A percentile compares a stretch with the other conserved stretches of the same genome.
phyloP scores from a whole-genome alignment of 2,329 filamentous ascomycete species.

The Penicillium aurantiogriseum region DNA sequence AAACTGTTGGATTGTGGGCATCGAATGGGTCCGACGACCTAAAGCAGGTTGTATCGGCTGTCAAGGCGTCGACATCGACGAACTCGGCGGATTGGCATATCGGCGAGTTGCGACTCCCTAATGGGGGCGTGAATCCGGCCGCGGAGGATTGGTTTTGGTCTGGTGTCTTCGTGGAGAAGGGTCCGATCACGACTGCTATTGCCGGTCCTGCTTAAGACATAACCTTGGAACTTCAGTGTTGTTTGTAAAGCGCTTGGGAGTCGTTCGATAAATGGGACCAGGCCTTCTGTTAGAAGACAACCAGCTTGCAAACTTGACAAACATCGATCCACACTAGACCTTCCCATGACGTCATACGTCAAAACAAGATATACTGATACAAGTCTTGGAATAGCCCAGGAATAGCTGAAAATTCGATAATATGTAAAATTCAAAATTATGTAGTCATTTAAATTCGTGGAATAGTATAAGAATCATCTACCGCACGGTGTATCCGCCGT shows the following conservation, averaged over 20 bases:
- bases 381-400: neutral
- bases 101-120: slow-evolving; percentile 65
- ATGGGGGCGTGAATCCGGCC: slow-evolving; percentile 52
- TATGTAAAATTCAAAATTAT: neutral
- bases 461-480: slow-evolving; percentile 26
- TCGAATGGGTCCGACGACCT: slow-evolving; percentile 61
- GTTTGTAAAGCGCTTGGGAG: too few species aligned
- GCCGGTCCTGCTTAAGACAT: slow-evolving; percentile 28
- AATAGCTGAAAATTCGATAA: too few species aligned
- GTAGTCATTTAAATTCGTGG: neutral
- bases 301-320: neutral
- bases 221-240: too few species aligned
- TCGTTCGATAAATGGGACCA: neutral
- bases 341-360: neutral
- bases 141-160: slow-evolving; percentile 70
- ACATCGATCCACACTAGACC: neutral
- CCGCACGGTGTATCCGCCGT: slow-evolving; percentile 50
- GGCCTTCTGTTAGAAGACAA: neutral
- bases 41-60: slow-evolving; percentile 58
- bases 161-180: slow-evolving; percentile 68
- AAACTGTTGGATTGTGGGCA: slow-evolving; percentile 68
- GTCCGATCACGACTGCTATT: slow-evolving; percentile 44
- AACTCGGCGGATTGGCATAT: slow-evolving; percentile 73
- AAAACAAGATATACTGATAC: neutral
- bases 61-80: slow-evolving; percentile 60